Base-by-base conservation (phyloP, 2,329 filamentous ascomycete species). In the Pseudocercospora macadamiae region DNA sequence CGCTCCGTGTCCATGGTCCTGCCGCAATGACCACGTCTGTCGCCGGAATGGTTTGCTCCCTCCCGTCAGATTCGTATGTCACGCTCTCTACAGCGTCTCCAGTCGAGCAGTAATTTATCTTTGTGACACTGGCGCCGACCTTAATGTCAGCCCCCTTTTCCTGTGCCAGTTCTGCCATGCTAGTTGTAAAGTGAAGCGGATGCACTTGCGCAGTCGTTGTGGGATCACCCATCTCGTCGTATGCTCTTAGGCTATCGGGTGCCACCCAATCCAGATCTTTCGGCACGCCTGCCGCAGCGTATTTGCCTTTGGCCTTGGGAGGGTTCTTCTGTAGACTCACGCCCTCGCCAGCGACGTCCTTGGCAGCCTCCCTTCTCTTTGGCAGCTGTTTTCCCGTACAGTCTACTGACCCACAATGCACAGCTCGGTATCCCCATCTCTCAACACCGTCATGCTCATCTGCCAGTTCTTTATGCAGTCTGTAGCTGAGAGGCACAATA, bases 141-240 rank as follows among this genome's bases (percentile, higher is more conserved):
- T 85, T 79, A 54, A 97, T 81, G 19, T 87, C 74, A 0, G 75
- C 79, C 1, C 80, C 80, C 32, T 73, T 71, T 52, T 90, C 84
- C 56, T 83, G 77, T 0, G 93, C 92, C 10, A 97, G 81, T 39
- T 85, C 79, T 3, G 90, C 90, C 64, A 97, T 96, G 14, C 87
- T 82, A 0, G 86, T 93, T 0, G 95, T 97, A 71, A 99, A 97
- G 44, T 91, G 87, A 62, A 88, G 90, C 0, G 95, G 95, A 70
- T 99, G 93, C 2, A 97, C 93, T 75, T 99, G 95, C 0, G 95
- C 90, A 1, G 95, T 97, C 61, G 91, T 90, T 1, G 82, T 83
- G 0, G 86, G 85, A 2, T 86, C 87, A 2, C 91, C 91, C 91
- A 97, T 97, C 71, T 89, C 86, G 30, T 90, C 86, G 75, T 96